phyloP scores from a whole-genome alignment of 805 yeast genomes.

The Sugiyamaella floridensis region DNA sequence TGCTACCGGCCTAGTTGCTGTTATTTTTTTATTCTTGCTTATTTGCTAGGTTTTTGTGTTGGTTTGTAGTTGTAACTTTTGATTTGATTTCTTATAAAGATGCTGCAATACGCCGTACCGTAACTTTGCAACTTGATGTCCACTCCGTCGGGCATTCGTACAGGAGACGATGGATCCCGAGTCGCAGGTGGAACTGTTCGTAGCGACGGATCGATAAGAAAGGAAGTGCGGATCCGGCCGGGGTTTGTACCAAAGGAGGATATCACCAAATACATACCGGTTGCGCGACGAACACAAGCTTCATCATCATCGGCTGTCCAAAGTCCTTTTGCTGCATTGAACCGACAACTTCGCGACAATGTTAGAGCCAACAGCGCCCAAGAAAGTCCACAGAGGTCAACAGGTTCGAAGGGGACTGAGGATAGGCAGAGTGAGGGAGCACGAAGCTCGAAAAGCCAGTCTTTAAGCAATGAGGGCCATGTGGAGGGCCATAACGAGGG shows the following conservation, averaged over 20 bases:
- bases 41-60: slow-evolving; percentile 1
- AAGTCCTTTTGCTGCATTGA: neutral
- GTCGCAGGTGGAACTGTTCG: slow-evolving; percentile 23
- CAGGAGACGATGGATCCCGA: slow-evolving; percentile 18
- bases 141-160: slow-evolving; percentile 10
- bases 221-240: slow-evolving; percentile 22
- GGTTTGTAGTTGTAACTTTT: neutral
- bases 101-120: neutral
- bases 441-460: too few relatives aligned
- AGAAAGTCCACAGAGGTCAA: too few relatives aligned
- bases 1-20: too few relatives aligned
- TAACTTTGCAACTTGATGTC: too few relatives aligned
- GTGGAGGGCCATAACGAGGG: too few relatives aligned
- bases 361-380: neutral
- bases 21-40: neutral
- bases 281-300: slow-evolving; percentile 4
- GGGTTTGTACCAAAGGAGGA: slow-evolving; percentile 29
- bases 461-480: too few relatives aligned
- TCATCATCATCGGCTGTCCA: neutral
- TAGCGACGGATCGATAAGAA: slow-evolving; percentile 27
- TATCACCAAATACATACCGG: slow-evolving; percentile 18
- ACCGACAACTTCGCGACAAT: neutral
- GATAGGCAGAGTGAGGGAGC: too few relatives aligned
- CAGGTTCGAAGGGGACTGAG: too few relatives aligned
- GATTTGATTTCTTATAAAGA: neutral